Conservation (phyloP, 2,329 filamentous ascomycete species). For the Xylariales sp. region DNA sequence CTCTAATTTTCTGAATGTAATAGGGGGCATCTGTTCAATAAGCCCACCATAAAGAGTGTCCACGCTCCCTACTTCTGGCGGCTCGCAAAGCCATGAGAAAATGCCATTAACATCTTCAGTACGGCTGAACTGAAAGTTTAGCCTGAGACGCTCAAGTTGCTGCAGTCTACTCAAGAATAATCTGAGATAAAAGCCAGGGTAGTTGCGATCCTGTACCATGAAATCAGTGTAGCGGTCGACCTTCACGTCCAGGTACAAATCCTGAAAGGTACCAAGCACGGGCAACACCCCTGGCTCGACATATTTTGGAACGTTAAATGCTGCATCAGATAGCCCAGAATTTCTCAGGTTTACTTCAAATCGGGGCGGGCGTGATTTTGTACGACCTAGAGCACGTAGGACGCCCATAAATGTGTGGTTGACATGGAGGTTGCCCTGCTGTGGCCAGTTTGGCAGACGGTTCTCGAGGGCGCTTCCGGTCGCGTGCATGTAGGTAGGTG, state of each 20-base stretch:
- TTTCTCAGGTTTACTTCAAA: constrained; percentile 44
- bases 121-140: constrained; percentile 37
- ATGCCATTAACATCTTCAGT: constrained; percentile 20
- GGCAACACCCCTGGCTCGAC: constrained; percentile 29
- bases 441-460: no score
- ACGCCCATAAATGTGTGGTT: constrained; percentile 34
- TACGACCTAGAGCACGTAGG: constrained; percentile 36
- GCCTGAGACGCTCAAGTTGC: constrained; percentile 46
- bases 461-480: constrained; percentile 25
- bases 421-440: no score
- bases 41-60: no score
- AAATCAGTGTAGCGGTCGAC: constrained; percentile 4
- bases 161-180: constrained; percentile 33
- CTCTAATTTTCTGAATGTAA: constrained; percentile 29
- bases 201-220: not conserved
- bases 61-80: no score
- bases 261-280: constrained; percentile 40
- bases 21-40: no score
- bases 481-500: constrained; percentile 29
- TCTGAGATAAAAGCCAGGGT: constrained; percentile 6
- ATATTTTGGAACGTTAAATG: constrained; percentile 42
- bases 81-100: constrained; percentile 37
- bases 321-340: constrained; percentile 29
- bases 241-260: constrained; percentile 35
- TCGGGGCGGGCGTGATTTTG: constrained; percentile 29